Evolutionary conservation across 805 yeast species (phyloP).

Genomic region (Blastobotrys peoriensis): DNA sequence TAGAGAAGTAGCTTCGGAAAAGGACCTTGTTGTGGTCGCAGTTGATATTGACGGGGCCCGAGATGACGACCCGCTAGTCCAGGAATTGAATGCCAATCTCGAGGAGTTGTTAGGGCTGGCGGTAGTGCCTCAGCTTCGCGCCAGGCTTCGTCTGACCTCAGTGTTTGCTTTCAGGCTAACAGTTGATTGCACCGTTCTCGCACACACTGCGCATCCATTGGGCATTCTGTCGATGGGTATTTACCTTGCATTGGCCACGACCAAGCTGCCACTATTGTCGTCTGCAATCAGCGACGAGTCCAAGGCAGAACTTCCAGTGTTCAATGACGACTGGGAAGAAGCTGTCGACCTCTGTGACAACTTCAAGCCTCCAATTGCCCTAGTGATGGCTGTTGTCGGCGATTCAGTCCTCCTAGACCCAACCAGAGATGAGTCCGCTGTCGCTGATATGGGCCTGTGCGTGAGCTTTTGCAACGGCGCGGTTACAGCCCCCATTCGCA

Average conservation of each 20-base stretch:
- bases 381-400: constrained; percentile 73
- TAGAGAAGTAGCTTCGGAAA: constrained; percentile 21
- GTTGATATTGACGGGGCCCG: constrained; percentile 63
- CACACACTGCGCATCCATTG: constrained; percentile 74
- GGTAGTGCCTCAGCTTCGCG: constrained; percentile 42
- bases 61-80: constrained; percentile 68
- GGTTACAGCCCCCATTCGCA: constrained; percentile 66
- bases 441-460: constrained; percentile 76
- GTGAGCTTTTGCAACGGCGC: constrained; percentile 64
- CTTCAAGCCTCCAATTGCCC: constrained; percentile 67
- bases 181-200: constrained; percentile 74
- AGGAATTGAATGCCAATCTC: constrained; percentile 56
- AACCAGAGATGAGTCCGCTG: constrained; percentile 79
- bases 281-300: constrained; percentile 47
- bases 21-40: constrained; percentile 62
- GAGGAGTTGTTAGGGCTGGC: constrained; percentile 35
- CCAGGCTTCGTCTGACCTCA: constrained; percentile 55
- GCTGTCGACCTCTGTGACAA: constrained; percentile 41
- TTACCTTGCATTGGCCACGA: constrained; percentile 73
- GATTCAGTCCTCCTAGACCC: constrained; percentile 74
- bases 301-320: constrained; percentile 73
- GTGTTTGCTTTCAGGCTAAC: constrained; percentile 70
- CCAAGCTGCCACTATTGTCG: constrained; percentile 70
- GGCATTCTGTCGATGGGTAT: constrained; percentile 73
- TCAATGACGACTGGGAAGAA: constrained; percentile 79